Conservation (phyloP, 2,329 filamentous ascomycete species). For the Claviceps quebecensis region DNA sequence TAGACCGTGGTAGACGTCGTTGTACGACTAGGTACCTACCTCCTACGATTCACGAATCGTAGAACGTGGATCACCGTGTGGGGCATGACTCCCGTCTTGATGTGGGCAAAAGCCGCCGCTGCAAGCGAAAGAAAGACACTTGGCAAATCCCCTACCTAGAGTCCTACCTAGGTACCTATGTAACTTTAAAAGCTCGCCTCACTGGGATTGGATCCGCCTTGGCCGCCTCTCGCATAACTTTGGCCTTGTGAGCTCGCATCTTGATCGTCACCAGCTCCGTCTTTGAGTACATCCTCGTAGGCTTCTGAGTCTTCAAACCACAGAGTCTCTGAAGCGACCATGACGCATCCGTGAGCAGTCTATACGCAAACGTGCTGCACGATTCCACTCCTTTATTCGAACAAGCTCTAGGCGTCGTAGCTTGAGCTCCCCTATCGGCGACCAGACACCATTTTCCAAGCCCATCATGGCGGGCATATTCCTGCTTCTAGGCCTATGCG, state of each 20-base stretch:
- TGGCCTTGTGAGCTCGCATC: too few species aligned
- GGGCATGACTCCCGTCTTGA: too few species aligned
- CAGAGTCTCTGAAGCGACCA: background rate
- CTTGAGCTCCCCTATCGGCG: background rate
- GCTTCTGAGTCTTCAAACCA: background rate
- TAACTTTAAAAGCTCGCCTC: too few species aligned
- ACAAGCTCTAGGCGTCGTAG: background rate
- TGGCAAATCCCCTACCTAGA: background rate
- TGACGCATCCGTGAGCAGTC: constrained; percentile 1
- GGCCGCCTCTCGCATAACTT: too few species aligned
- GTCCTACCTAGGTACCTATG: too few species aligned
- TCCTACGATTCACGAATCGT: too few species aligned
- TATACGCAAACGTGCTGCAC: background rate
- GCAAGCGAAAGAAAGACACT: background rate
- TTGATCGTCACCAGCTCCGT: background rate
- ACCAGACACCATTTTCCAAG: background rate
- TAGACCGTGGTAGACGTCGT: too few species aligned
- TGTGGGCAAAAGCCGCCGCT: too few species aligned
- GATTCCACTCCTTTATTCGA: background rate
- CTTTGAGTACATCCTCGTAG: background rate
- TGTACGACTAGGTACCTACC: too few species aligned
- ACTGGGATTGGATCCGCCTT: too few species aligned
- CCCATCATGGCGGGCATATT: constrained; percentile 25
- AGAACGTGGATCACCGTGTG: too few species aligned
- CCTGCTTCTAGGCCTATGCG: constrained; percentile 26